Percentiles rank a stretch among this genome's conserved stretches.
Conservation (phyloP, 176 grass and related monocot genomes). For the Oryza officinalis region DNA sequence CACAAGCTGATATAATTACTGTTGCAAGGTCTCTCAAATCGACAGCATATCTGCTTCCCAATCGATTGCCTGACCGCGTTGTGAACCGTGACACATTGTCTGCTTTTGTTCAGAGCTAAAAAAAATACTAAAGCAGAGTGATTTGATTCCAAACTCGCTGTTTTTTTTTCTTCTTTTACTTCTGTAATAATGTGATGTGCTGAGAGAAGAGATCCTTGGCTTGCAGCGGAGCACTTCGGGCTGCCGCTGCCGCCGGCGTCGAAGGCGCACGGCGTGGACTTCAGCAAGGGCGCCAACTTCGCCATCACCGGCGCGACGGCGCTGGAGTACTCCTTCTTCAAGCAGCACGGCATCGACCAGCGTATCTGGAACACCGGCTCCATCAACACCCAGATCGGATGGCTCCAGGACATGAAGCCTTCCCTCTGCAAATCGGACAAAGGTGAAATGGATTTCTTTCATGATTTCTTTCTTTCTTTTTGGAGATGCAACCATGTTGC, state of each 20-base stretch:
- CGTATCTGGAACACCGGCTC: constrained; percentile 91
- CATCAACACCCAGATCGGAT: constrained; percentile 76
- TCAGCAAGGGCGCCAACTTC: constrained; percentile 79
- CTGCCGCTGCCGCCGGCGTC: constrained; percentile 80
- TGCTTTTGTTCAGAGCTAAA: neutral
- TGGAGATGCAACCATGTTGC: neutral
- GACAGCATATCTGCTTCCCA: neutral
- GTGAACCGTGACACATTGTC: neutral
- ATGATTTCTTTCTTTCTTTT: neutral
- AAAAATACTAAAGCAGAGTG: neutral
- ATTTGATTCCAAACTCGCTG: neutral
- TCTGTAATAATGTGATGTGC: neutral
- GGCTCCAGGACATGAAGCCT: constrained; percentile 81
- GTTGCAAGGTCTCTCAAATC: neutral
- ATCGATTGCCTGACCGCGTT: neutral
- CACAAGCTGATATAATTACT: neutral
- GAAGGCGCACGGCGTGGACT: constrained; percentile 50
- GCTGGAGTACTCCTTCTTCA: constrained; percentile 76
- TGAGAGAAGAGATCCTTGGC: neutral
- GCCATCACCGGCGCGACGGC: constrained; percentile 75
- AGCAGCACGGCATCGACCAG: constrained; percentile 56
- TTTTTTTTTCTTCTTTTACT: neutral
- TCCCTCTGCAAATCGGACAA: constrained; percentile 73
- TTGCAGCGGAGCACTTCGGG: constrained; percentile 74
- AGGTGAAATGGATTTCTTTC: constrained; percentile 27